Conservation (phyloP, 306 rosid species). For the Medicago ruthenica region DNA sequence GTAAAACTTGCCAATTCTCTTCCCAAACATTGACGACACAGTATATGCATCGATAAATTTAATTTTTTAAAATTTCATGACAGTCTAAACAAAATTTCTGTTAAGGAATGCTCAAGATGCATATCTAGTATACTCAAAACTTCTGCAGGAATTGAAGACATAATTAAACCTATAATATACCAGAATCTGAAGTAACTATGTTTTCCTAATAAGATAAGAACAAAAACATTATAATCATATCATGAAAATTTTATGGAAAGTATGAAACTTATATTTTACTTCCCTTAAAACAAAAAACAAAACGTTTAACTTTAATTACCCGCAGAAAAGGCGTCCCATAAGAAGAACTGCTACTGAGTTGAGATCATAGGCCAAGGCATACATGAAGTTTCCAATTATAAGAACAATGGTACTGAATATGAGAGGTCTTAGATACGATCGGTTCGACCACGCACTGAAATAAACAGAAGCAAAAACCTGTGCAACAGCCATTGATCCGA, state of each 20-base stretch:
- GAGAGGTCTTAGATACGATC: slow-evolving; percentile 86
- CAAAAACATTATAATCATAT: not conserved
- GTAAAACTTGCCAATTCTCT: too few species aligned
- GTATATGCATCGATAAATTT: too few species aligned
- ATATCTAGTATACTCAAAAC: too few species aligned
- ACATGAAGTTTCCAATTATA: slow-evolving; percentile 76
- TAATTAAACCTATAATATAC: too few species aligned
- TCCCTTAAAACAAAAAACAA: too few species aligned
- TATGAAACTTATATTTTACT: not conserved
- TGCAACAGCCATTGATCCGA: slow-evolving; percentile 98
- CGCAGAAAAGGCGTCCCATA: slow-evolving; percentile 89
- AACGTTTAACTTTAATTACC: slow-evolving; percentile 42
- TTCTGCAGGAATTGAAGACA: not conserved
- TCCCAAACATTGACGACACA: too few species aligned
- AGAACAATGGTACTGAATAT: slow-evolving; percentile 87
- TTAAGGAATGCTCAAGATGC: too few species aligned
- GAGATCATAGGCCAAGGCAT: slow-evolving; percentile 92
- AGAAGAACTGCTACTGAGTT: slow-evolving; percentile 80
- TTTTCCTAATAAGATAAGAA: too few species aligned
- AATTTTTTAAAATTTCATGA: too few species aligned
- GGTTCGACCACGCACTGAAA: slow-evolving; percentile 98
- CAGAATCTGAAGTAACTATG: not conserved
- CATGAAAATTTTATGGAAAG: not conserved
- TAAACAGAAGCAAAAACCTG: slow-evolving; percentile 93
- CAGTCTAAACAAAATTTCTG: too few species aligned